Evolutionary conservation across 1,284 basidiomycete species (phyloP), one percentile per base, ranked within the genome.

Genomic region (Vanrija humicola): DNA sequence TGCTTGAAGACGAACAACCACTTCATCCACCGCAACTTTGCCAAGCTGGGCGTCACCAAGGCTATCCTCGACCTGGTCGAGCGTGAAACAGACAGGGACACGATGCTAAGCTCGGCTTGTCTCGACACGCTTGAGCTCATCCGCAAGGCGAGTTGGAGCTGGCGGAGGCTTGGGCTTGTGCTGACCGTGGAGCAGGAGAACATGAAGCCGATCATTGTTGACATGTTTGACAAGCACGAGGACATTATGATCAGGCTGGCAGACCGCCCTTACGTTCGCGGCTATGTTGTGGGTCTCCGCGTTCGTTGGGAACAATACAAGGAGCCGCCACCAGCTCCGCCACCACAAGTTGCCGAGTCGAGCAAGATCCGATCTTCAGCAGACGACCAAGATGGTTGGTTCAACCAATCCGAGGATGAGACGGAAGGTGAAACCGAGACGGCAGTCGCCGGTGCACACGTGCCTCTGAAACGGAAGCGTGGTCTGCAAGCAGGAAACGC

Each of bases 101-200:
- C 95, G 74, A 82, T 99, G 62, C 80, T 98, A 45, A 89, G 87
- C 66, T 94, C 92, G 62, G 90, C 94, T 18, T 97, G 91, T 79
- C 86, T 96, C 68, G 95, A 98, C 71, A 89, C 91, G 61, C 91
- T 98, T 67, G 95, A 98, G 67, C 82, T 84, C 62, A 89, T 98
- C 73, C 85, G 89, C 56, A 84, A 83, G 79, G 92, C 93, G 59
- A 62, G 82, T 73, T 6, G 12, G n/a, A 10, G 21, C 21, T 18
- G 21, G 21, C n/a, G n/a, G 46, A 29, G n/a, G 1, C 39, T 44
- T 48, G 21, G 43, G 26, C 25, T 43, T 40, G 28, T 21, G n/a
- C 46, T 55, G 48, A 53, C 54, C 49, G 0, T 34, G 34, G 5
- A 19, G 19, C 65, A 94, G 90, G 90, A 94, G 63, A 93, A 94